Conservation (phyloP, 352 stramenopile species). For the Phytophthora citrophthora region DNA sequence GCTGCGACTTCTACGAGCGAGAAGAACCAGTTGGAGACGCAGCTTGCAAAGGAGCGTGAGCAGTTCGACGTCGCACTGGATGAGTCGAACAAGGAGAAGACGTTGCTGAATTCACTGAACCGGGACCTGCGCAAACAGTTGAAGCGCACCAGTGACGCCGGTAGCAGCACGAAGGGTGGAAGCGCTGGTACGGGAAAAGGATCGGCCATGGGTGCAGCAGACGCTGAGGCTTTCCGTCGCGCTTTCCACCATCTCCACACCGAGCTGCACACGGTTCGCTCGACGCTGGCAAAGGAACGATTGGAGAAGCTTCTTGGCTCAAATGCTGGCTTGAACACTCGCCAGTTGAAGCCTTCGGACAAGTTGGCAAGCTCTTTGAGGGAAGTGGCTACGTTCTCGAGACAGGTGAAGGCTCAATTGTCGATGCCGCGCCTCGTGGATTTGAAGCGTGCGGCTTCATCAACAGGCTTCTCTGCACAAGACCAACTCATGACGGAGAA, state of each 20-base stretch:
- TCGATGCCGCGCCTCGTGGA: slow-evolving; percentile 78
- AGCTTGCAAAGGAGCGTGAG: slow-evolving; percentile 72
- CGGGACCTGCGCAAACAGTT: slow-evolving; percentile 84
- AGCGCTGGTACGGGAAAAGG: slow-evolving; percentile 37
- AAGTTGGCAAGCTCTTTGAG: slow-evolving; percentile 44
- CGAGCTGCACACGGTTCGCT: slow-evolving; percentile 57
- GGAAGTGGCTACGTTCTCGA: slow-evolving; percentile 58
- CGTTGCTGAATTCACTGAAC: slow-evolving; percentile 68
- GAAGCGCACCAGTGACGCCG: slow-evolving; percentile 68
- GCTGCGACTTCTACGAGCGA: slow-evolving; percentile 40
- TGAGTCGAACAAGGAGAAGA: slow-evolving; percentile 87
- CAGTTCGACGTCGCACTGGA: slow-evolving; percentile 78
- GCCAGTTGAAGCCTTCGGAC: slow-evolving; percentile 31
- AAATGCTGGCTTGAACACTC: slow-evolving; percentile 11
- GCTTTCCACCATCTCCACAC: slow-evolving; percentile 64
- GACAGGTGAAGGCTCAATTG: slow-evolving; percentile 59
- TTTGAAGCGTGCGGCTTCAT: slow-evolving; percentile 36
- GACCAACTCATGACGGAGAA: slow-evolving; percentile 59
- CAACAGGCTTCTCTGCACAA: slow-evolving; percentile 31
- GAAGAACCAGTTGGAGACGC: slow-evolving; percentile 56
- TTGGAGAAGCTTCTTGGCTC: slow-evolving; percentile 57
- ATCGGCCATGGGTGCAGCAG: slow-evolving; percentile 41
- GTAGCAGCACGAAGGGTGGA: slow-evolving; percentile 24
- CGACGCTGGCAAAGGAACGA: slow-evolving; percentile 63
- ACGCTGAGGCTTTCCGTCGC: slow-evolving; percentile 64